Conservation (phyloP, 352 stramenopile genomes). For the Pythium myriotylum region DNA sequence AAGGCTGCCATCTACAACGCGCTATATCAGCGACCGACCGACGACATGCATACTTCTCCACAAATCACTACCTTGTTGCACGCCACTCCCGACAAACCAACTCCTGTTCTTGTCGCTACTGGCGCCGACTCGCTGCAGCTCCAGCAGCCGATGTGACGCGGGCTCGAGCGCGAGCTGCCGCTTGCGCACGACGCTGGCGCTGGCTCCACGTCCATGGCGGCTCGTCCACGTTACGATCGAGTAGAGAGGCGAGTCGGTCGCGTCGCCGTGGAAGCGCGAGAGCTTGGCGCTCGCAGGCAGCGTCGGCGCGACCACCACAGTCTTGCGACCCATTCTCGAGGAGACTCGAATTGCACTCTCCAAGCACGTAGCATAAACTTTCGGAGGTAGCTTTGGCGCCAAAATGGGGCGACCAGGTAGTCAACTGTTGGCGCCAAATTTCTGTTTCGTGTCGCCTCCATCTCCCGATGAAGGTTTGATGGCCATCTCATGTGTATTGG, state of each 20-base stretch:
- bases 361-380: slow-evolving; percentile 16
- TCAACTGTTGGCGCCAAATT: too few relatives aligned
- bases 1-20: slow-evolving; percentile 49
- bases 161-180: slow-evolving; percentile 62
- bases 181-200: slow-evolving; percentile 29
- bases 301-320: slow-evolving; percentile 52
- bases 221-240: slow-evolving; percentile 55
- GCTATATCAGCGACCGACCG: slow-evolving; percentile 1
- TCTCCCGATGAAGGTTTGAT: too few relatives aligned
- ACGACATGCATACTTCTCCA: background rate
- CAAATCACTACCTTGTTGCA: slow-evolving; percentile 46
- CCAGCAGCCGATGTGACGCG: slow-evolving; percentile 40
- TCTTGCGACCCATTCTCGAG: slow-evolving; percentile 43
- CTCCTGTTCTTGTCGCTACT: slow-evolving; percentile 50
- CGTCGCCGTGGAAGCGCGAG: slow-evolving; percentile 70
- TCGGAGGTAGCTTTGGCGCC: slow-evolving; percentile 18
- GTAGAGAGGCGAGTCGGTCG: slow-evolving; percentile 51
- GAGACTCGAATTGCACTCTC: background rate
- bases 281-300: slow-evolving; percentile 42
- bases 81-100: slow-evolving; percentile 79
- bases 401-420: slow-evolving; percentile 14
- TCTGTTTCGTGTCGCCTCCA: too few relatives aligned
- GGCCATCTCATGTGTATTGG: too few relatives aligned
- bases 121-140: slow-evolving; percentile 62
- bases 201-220: background rate